Percentiles rank a stretch among this genome's conserved stretches.
Conservation (phyloP, 805 yeast species). For the Candida tallmaniae region DNA sequence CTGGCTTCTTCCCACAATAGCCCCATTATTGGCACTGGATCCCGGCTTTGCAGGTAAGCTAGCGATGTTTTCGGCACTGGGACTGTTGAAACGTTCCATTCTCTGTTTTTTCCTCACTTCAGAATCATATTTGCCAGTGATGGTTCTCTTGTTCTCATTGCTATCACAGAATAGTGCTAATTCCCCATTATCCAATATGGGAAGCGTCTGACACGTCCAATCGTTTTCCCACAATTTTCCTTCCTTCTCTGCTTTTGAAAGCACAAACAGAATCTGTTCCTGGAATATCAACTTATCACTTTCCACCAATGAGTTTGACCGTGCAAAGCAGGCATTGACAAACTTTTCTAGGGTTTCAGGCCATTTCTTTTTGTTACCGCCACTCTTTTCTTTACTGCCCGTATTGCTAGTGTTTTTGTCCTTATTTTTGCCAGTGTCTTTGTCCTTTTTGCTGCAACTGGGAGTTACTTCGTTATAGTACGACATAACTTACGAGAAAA, state of each 20-base stretch:
- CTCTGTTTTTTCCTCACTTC: slow-evolving; percentile 39
- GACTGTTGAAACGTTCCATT: slow-evolving; percentile 44
- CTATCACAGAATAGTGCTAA: not conserved
- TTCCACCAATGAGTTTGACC: slow-evolving; percentile 32
- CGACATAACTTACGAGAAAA: not conserved
- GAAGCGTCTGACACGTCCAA: slow-evolving; percentile 52
- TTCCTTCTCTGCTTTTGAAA: slow-evolving; percentile 44
- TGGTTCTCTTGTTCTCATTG: not conserved
- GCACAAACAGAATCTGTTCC: slow-evolving; percentile 44
- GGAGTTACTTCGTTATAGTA: not conserved
- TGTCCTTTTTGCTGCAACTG: not conserved
- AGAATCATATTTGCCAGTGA: slow-evolving; percentile 13
- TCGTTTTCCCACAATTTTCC: slow-evolving; percentile 44
- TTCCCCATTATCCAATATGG: slow-evolving; percentile 27
- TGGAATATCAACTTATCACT: slow-evolving; percentile 38
- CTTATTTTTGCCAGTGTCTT: not conserved
- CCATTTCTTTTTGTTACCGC: slow-evolving; percentile 32
- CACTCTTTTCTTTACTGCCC: too few species aligned
- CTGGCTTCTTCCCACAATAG: slow-evolving; percentile 57
- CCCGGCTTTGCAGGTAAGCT: slow-evolving; percentile 2
- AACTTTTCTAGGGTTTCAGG: slow-evolving; percentile 52
- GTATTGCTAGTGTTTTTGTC: not conserved
- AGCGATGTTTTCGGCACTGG: not conserved
- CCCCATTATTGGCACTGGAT: slow-evolving; percentile 17
- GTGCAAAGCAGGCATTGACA: slow-evolving; percentile 43